These are phyloP conservation scores for Gracilaria gracilis DNA, from an alignment of 23 red algal species.

Conservation along the genomic window DNA sequence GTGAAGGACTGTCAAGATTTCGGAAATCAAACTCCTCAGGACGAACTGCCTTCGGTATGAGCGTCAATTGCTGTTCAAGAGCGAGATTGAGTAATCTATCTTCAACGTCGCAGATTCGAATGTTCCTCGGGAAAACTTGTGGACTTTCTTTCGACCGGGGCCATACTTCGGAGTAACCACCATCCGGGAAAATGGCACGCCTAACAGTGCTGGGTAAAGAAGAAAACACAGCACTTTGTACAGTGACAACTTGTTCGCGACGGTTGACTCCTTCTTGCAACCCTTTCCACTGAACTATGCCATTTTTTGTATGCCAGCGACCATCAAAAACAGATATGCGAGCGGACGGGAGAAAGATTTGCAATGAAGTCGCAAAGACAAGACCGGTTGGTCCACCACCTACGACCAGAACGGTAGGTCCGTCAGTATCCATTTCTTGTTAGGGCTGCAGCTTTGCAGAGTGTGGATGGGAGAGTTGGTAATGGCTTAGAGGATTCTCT, in stretches of 20 bases:
- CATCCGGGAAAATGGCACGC: slow-evolving; percentile 4
- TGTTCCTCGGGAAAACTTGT: not conserved
- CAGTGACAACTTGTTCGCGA: slow-evolving; percentile 33
- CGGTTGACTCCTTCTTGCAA: slow-evolving; percentile 14
- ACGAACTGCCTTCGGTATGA: not conserved
- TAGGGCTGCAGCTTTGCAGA: too few relatives aligned
- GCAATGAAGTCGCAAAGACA: not conserved
- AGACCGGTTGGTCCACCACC: slow-evolving; percentile 37
- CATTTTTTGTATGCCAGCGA: slow-evolving; percentile 1
- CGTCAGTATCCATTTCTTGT: not conserved
- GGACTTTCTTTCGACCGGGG: slow-evolving; percentile 21
- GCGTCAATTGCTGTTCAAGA: not conserved
- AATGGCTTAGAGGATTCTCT: too few relatives aligned
- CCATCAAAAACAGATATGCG: slow-evolving; percentile 7
- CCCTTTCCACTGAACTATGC: slow-evolving; percentile 2
- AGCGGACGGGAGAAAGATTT: not conserved
- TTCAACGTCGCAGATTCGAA: slow-evolving; percentile 25
- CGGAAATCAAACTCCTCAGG: not conserved
- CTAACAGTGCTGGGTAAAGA: not conserved
- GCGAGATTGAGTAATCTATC: slow-evolving; percentile 30
- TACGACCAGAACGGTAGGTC: slow-evolving; percentile 3
- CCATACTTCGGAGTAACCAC: slow-evolving; percentile 40
- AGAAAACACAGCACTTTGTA: slow-evolving; percentile 12
- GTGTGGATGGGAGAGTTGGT: too few relatives aligned
- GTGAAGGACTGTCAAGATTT: not conserved